Evolutionary conservation across 2,329 filamentous ascomycete genomes (phyloP), one percentile per base, ranked within the genome.

Genomic region (Ophiocordyceps australis): DNA sequence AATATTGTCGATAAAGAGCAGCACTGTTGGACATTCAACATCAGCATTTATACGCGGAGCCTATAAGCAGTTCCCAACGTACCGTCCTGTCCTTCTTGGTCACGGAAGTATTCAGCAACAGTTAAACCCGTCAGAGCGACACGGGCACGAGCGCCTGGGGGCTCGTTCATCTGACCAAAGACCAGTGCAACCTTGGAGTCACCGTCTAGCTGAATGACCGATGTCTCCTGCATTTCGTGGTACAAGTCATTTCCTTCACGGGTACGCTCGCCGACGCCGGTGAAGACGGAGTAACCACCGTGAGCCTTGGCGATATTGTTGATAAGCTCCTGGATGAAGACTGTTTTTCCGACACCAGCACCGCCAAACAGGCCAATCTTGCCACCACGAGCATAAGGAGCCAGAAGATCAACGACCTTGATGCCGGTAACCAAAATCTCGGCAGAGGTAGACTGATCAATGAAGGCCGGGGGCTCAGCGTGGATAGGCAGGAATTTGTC

Each of bases 281-380:
- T 93, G 78, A 98, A 98, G 57, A 98, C 89, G 43, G 89, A 98
- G 80, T 92, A 98, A 92, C 89, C 89, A 92, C 89, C 89, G 70
- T 98, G 89, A 47, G 89, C 89, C 75, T 95, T 95, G 65, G 89
- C 89, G 55, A 98, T 95, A 78, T 98, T 98, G 83, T 98, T 98
- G 69, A 98, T 98, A 55, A 98, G 67, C 68, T 98, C 89, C 74
- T 98, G 89, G 60, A 98, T 98, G 72, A 95, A 98, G 57, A 98
- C 89, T 57, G 89, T 98, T 79, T 98, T 98, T 62, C 89, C 89
- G 71, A 98, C 89, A 91, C 89, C 89, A 49, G 89, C 89, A 86
- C 89, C 89, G 65, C 89, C 89, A 67, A 98, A 98, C 46, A 98
- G 83, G 81, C 89, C 89, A 73, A 98, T 98, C 79, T 98, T 98